Evolutionary conservation across 108 stramenopile genomes (phyloP).

Genomic region (Conticribra guillardii): DNA sequence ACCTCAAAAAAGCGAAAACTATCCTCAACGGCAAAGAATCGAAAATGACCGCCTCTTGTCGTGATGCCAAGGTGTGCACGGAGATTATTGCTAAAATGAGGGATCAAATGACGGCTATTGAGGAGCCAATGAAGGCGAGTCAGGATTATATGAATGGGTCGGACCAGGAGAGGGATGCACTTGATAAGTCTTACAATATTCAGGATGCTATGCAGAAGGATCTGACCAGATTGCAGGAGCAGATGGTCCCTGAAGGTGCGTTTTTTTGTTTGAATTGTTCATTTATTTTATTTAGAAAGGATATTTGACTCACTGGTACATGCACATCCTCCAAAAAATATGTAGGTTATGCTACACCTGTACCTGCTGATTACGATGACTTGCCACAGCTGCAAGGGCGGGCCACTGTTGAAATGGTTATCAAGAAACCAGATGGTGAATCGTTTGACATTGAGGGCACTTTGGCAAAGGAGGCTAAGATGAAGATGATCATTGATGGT

Average conservation of each 20-base stretch:
- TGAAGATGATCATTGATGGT: slow-evolving; percentile 95
- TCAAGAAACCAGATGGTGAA: slow-evolving; percentile 82
- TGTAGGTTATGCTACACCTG: slow-evolving; percentile 70
- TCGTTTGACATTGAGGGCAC: slow-evolving; percentile 87
- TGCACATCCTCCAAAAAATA: no score
- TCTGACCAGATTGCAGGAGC: slow-evolving; percentile 84
- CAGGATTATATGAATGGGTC: slow-evolving; percentile 70
- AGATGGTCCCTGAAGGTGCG: slow-evolving; percentile 85
- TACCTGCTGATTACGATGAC: slow-evolving; percentile 83
- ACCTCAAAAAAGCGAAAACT: slow-evolving; percentile 71
- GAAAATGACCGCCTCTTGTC: slow-evolving; percentile 70
- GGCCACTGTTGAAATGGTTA: slow-evolving; percentile 90
- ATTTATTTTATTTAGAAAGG: neutral
- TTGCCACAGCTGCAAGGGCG: slow-evolving; percentile 88
- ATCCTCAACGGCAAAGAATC: slow-evolving; percentile 62
- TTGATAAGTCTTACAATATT: slow-evolving; percentile 80
- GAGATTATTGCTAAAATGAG: slow-evolving; percentile 56
- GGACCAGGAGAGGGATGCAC: slow-evolving; percentile 83
- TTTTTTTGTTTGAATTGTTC: neutral
- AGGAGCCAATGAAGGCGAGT: slow-evolving; percentile 60
- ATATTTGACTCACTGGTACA: neutral
- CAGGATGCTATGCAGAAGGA: slow-evolving; percentile 69
- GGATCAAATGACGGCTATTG: slow-evolving; percentile 60
- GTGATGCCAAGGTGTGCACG: slow-evolving; percentile 59
- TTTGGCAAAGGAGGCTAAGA: slow-evolving; percentile 79